Evolutionary conservation across 192 early-diverging fungal genomes (phyloP), one percentile per base, ranked within the genome.

Genomic region (Radiomyces spectabilis): DNA sequence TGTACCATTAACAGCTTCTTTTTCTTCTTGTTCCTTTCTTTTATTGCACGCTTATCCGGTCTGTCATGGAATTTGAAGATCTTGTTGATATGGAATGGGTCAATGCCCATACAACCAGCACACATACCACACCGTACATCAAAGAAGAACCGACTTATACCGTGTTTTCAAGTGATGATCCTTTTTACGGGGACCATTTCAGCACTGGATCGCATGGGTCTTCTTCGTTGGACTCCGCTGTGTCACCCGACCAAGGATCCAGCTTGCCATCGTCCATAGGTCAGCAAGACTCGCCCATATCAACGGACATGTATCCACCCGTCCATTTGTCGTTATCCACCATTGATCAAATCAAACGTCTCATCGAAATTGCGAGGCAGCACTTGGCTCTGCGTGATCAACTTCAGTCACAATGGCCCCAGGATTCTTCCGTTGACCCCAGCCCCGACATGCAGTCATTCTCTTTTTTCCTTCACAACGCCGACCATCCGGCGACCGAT

Each of bases 1-100:
- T n/a, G n/a, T n/a, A n/a, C n/a, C n/a, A n/a, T n/a, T n/a, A n/a
- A n/a, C n/a, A n/a, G n/a, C n/a, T n/a, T n/a, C n/a, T n/a, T n/a
- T n/a, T n/a, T n/a, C n/a, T n/a, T n/a, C n/a, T n/a, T n/a, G n/a
- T n/a, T n/a, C n/a, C n/a, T n/a, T n/a, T n/a, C n/a, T n/a, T n/a
- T n/a, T n/a, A n/a, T n/a, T n/a, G n/a, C n/a, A n/a, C n/a, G n/a
- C n/a, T n/a, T n/a, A n/a, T n/a, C n/a, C n/a, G n/a, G n/a, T 48
- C 16, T 57, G 6, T 16, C 2, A 61, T 61, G 59, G 51, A 61
- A 13, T 53, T 61, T 54, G 59, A 61, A 37, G 59, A 61, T 31
- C 47, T 61, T 54, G 59, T 61, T 48, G 59, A 61, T n/a, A 61
- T 61, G 59, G 59, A 61, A 32, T 61, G 59, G 59, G 37, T 61